A percentile compares a stretch with the other conserved stretches of the same genome.
These are phyloP conservation scores for Tulasnella sp. DNA, from an alignment of 768 basidiomycete genomes.

Conservation along the genomic window DNA sequence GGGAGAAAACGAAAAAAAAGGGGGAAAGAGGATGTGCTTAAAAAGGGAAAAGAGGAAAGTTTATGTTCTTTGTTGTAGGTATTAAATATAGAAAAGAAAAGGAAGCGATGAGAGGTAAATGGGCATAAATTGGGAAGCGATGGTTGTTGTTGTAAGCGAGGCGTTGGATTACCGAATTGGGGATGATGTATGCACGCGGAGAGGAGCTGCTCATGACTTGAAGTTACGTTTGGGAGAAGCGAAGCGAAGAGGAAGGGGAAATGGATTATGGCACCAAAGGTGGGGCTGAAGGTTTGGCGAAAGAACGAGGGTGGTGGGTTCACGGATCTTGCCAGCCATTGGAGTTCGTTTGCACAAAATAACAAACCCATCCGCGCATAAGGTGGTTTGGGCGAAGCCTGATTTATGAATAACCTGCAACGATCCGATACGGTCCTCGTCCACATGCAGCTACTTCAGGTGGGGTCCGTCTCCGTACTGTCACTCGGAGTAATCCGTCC, in stretches of 20 bases:
- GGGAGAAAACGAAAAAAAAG: not conserved
- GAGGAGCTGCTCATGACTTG: not conserved
- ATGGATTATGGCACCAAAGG: not conserved
- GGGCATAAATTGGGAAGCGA: not conserved
- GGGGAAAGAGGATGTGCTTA: not conserved
- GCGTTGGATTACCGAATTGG: not conserved
- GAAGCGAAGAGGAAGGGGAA: not conserved
- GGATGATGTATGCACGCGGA: not conserved
- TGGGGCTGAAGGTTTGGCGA: not conserved
- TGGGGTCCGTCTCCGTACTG: constrained; percentile 22
- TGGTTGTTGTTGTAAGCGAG: not conserved
- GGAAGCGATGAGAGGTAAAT: too few relatives aligned
- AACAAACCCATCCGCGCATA: too few relatives aligned
- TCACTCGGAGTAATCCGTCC: constrained; percentile 26
- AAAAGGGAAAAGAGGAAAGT: not conserved
- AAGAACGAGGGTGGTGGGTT: not conserved
- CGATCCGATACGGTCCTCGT: constrained; percentile 6
- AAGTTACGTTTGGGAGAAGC: not conserved
- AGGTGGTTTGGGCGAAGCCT: too few relatives aligned
- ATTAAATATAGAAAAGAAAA: not conserved
- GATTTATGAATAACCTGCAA: not conserved
- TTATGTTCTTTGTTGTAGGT: not conserved
- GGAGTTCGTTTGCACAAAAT: too few relatives aligned
- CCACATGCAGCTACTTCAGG: not conserved
- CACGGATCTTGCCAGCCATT: not conserved